Base-by-base conservation (phyloP, 2,329 filamentous ascomycete genomes). In the Sordariomycetes sp. region DNA sequence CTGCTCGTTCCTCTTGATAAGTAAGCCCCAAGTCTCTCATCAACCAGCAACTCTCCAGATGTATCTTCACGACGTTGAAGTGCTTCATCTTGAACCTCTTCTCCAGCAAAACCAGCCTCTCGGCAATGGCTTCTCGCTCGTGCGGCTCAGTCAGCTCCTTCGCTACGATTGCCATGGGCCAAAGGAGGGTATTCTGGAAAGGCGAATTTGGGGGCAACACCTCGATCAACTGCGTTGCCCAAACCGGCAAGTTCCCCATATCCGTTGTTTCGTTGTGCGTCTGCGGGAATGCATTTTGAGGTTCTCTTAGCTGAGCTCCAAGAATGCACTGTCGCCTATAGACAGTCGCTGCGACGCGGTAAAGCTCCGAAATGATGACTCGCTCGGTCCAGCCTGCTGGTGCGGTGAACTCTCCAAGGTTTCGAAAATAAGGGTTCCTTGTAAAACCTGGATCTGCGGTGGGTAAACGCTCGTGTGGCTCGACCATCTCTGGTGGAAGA, bases 91-190 rank as follows among this genome's bases (percentile, higher is more conserved):
- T 34, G 16, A 44, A 44, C 9, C 34, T 30, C 14, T 27, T 19
- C 28, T 44, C 42, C 5, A 44, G 23, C 4, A 34, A 36, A 6
- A 28, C 17, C 9, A 44, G 18, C 8, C 28, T 41, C 3, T 8
- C 15, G 3, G 36, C 15, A 12, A 39, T 21, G 15, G 19, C 29
- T 20, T 35, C 25, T 2, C 42, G 33, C 18, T 41, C 40, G 1
- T 19, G n/a, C 8, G 31, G 4, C 14, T 24, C 25, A 11, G 35
- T 27, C 7, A 41, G 24, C 19, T 46, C 42, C n/a, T 39, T 42
- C 7, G 38, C 38, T 5, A 41, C 14, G 14, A 44, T 44, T 6
- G 27, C 38, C 15, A 46, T 41, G 3, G 40, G 43, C 42, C 40
- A 46, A 10, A 44, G 28, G 8, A 44, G 25, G 7, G 39, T 30